A percentile compares a stretch with the other conserved stretches of the same genome.
phyloP scores from a whole-genome alignment of 2,329 filamentous ascomycete genomes.

The Pseudogymnoascus sp. region DNA sequence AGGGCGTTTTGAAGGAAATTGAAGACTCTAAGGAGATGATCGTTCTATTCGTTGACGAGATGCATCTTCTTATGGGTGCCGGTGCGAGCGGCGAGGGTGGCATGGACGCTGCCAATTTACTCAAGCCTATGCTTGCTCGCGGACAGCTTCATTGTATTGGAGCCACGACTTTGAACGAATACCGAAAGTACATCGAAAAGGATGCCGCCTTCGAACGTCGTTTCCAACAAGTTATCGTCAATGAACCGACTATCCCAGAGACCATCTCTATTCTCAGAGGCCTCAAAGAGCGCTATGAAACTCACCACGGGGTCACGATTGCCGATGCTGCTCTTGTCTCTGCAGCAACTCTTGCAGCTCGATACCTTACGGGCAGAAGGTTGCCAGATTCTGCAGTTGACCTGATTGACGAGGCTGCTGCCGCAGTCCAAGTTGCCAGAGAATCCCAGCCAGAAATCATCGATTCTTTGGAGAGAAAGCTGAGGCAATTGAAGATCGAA shows the following conservation, averaged over 20 bases:
- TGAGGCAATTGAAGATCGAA: constrained; percentile 91
- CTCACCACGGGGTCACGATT: constrained; percentile 96
- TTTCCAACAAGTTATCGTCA: constrained; percentile 97
- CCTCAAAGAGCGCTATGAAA: constrained; percentile 95
- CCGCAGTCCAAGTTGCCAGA: constrained; percentile 88
- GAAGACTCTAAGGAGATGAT: constrained; percentile 93
- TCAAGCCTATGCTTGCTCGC: constrained; percentile 96
- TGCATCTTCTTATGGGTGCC: constrained; percentile 96
- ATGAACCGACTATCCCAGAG: constrained; percentile 81
- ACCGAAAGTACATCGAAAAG: constrained; percentile 98
- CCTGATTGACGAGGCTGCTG: constrained; percentile 90
- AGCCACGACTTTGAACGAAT: constrained; percentile 89
- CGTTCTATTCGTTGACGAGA: constrained; percentile 96
- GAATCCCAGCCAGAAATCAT: constrained; percentile 96
- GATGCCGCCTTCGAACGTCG: constrained; percentile 95
- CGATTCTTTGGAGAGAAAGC: constrained; percentile 84
- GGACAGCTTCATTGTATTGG: constrained; percentile 97
- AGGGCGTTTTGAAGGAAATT: constrained; percentile 96
- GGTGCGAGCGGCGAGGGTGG: constrained; percentile 91
- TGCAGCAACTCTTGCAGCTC: constrained; percentile 81
- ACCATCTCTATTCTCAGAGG: constrained; percentile 98
- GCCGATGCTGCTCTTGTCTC: constrained; percentile 88
- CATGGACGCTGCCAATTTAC: constrained; percentile 95
- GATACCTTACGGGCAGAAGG: constrained; percentile 84
- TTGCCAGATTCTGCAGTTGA: constrained; percentile 96